Evolutionary conservation across 2,329 filamentous ascomycete species (phyloP).

Genomic region (Exserohilum rostratum): DNA sequence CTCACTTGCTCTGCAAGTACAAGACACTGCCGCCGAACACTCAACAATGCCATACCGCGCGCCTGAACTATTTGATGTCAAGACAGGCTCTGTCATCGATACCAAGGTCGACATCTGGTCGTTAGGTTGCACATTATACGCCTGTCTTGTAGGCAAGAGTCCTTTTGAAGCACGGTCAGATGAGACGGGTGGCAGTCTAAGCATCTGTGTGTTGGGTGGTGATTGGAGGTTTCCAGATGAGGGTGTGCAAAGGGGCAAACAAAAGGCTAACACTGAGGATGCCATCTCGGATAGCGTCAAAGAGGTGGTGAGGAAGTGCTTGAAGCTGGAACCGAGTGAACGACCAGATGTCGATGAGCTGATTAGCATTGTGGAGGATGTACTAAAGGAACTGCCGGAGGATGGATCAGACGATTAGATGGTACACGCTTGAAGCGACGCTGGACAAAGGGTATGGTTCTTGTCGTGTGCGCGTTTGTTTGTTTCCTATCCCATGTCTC

Average conservation of each 20-base stretch:
- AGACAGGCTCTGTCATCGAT: slow-evolving; percentile 88
- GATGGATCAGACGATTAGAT: slow-evolving; percentile 53
- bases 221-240: slow-evolving; percentile 98
- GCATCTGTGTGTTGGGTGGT: slow-evolving; percentile 88
- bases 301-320: slow-evolving; percentile 83
- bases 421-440: neutral
- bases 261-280: slow-evolving; percentile 53
- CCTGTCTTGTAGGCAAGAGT: slow-evolving; percentile 93
- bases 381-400: slow-evolving; percentile 70
- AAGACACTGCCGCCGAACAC: slow-evolving; percentile 94
- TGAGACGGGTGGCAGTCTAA: slow-evolving; percentile 92
- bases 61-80: slow-evolving; percentile 96
- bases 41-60: slow-evolving; percentile 98
- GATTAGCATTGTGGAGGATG: slow-evolving; percentile 76
- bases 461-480: neutral
- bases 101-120: slow-evolving; percentile 99
- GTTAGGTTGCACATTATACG: slow-evolving; percentile 95
- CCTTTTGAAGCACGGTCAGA: slow-evolving; percentile 96
- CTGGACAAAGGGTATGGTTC: neutral
- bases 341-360: slow-evolving; percentile 86
- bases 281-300: slow-evolving; percentile 81
- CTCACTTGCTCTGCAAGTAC: slow-evolving; percentile 86
- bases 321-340: slow-evolving; percentile 85
- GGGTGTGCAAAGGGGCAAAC: slow-evolving; percentile 63
- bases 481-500: neutral